Evolutionary conservation across 2,329 filamentous ascomycete species (phyloP).

Genomic region (Epicoccum nigrum): DNA sequence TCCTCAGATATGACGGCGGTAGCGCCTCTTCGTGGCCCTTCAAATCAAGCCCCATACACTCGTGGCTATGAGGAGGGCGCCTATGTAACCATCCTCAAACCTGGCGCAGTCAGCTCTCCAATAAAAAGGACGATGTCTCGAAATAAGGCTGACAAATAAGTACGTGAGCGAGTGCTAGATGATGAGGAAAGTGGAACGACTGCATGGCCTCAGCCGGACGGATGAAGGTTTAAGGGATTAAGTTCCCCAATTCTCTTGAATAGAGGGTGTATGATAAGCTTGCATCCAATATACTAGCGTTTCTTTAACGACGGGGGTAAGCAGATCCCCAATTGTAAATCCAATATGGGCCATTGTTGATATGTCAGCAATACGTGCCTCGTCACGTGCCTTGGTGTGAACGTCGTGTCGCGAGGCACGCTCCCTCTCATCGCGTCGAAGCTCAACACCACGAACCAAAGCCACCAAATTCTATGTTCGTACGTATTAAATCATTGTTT

Average conservation of each 20-base stretch:
- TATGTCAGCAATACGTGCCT: constrained; percentile 29
- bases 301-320: too few species aligned
- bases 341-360: constrained; percentile 1
- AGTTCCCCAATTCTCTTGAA: too few species aligned
- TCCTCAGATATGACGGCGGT: too few species aligned
- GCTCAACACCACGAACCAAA: constrained; percentile 15
- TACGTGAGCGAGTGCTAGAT: too few species aligned
- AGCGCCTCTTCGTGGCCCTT: not conserved
- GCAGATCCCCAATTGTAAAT: too few species aligned
- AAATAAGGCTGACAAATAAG: not conserved
- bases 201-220: too few species aligned
- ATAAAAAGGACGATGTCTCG: too few species aligned
- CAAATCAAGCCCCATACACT: not conserved
- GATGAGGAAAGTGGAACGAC: too few species aligned
- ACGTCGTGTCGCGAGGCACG: constrained; percentile 13
- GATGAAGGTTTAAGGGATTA: too few species aligned
- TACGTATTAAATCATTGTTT: not conserved
- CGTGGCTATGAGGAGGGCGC: not conserved
- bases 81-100: not conserved
- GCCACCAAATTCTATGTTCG: constrained; percentile 13
- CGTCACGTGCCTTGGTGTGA: constrained; percentile 39
- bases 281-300: too few species aligned
- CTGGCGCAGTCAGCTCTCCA: not conserved
- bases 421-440: constrained; percentile 25
- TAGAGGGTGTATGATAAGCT: too few species aligned